These are phyloP conservation scores for Trichoderma harzianum DNA, from an alignment of 2,329 filamentous ascomycete genomes.

Conservation along the genomic window DNA sequence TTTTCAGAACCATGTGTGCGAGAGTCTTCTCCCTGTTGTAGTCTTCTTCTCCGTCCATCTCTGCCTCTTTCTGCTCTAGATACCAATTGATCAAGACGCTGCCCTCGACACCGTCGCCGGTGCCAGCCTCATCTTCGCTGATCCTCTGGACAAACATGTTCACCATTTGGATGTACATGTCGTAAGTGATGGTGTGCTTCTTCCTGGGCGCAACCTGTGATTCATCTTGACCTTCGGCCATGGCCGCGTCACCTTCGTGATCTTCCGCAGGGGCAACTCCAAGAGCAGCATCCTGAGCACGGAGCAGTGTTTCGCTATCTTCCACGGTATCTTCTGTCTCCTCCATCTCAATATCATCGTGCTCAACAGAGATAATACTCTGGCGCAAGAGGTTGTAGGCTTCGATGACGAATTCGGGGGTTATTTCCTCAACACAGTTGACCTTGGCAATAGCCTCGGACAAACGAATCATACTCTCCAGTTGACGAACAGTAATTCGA, in stretches of 20 bases:
- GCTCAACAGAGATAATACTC: conserved; percentile 96
- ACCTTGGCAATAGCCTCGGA: conserved; percentile 98
- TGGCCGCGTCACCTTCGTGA: conserved; percentile 45
- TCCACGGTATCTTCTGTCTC: conserved; percentile 60
- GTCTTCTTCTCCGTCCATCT: conserved; percentile 77
- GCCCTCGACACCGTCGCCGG: conserved; percentile 79
- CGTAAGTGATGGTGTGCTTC: conserved; percentile 89
- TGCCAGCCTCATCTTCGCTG: conserved; percentile 72
- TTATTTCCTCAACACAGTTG: conserved; percentile 91
- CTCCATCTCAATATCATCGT: conserved; percentile 94
- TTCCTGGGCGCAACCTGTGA: conserved; percentile 39
- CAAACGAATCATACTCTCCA: conserved; percentile 92
- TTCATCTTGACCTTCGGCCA: conserved; percentile 31
- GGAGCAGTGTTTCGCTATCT: conserved; percentile 45
- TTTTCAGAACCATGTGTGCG: conserved; percentile 82
- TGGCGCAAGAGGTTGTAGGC: conserved; percentile 88
- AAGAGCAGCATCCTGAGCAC: conserved; percentile 39
- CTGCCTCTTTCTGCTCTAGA: conserved; percentile 82
- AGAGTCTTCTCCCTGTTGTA: conserved; percentile 71
- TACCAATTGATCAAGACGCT: conserved; percentile 85
- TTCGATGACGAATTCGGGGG: conserved; percentile 80
- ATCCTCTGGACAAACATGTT: conserved; percentile 81
- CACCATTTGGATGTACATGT: conserved; percentile 89
- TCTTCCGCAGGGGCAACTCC: conserved; percentile 46
- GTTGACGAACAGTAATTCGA: conserved; percentile 92